Base-by-base conservation (phyloP, 176 grass and related monocot genomes). In the Areca catechu region DNA sequence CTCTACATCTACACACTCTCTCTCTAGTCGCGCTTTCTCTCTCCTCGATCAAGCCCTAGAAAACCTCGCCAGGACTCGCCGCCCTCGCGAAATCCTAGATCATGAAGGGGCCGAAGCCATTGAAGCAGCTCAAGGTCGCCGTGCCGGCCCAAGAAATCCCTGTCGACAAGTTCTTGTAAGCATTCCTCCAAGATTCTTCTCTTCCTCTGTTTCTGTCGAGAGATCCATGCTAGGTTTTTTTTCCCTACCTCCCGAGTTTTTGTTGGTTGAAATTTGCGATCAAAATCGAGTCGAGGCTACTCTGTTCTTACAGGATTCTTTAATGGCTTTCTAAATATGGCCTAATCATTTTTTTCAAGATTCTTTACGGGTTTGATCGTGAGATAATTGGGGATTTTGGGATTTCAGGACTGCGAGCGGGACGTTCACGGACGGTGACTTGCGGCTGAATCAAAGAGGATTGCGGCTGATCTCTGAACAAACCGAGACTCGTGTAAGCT, bases 401-500 rank as follows among this genome's bases (percentile, higher is more conserved):
- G 15, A 10, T 75, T 76, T 72, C 64, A 97, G 92, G 86, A 97
- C 86, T 10, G 86, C 92, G 12, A 97, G 92, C 24, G 92, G 92
- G 47, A 97, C 92, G 5, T 97, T 97, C 67, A 83, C 84, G 67
- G 92, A 97, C 58, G 92, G 92, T 22, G 86, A 91, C 51, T 63
- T 97, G 60, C 83, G 83, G 9, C 62, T 90, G 43, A 97, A 91
- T 75, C 86, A 97, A 74, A 87, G 61, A 63, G 80, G 86, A 1
- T 57, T 91, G 75, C 67, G 57, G 67, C 65, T 91, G 74, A 85
- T 80, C 61, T 86, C 79, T 1, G 78, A 77, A 51, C 83, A 91
- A 87, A 66, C 56, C 22, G 68, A 73, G 67, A 58, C 60, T 81
- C 59, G 73, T 18, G 66, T 77, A 53, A 74, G 73, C 79, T 68